Evolutionary conservation across 257 asterid species (phyloP).

Genomic region (Capsicum baccatum): DNA sequence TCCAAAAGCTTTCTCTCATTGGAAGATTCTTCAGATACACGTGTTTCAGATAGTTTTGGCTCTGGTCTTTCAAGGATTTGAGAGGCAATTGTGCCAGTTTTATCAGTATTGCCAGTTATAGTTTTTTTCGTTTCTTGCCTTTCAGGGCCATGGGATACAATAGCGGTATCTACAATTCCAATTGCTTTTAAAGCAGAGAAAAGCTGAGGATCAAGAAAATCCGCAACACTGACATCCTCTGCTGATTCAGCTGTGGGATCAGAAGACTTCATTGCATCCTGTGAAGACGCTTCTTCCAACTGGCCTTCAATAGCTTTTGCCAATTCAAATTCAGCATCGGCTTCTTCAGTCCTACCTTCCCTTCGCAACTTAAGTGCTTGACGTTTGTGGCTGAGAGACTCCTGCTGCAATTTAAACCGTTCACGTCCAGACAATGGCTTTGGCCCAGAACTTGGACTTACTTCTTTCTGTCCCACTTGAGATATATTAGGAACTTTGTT

Average conservation of each 20-base stretch:
- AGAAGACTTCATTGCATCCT: conserved; percentile 39
- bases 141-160: conserved; percentile 41
- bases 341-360: conserved; percentile 83
- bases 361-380: conserved; percentile 81
- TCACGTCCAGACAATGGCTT: conserved; percentile 79
- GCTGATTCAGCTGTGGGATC: conserved; percentile 38
- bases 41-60: conserved; percentile 35
- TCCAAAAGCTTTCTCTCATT: conserved; percentile 61
- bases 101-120: conserved; percentile 26
- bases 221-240: conserved; percentile 64
- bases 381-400: conserved; percentile 84
- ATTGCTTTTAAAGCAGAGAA: conserved; percentile 78
- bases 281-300: conserved; percentile 60
- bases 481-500: conserved; percentile 41
- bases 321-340: conserved; percentile 75
- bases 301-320: conserved; percentile 80
- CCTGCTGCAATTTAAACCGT: conserved; percentile 76
- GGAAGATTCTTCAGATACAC: conserved; percentile 35
- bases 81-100: conserved; percentile 35
- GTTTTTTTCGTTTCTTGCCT: conserved; percentile 40
- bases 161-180: conserved; percentile 54
- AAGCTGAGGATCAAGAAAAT: conserved; percentile 92
- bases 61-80: conserved; percentile 44
- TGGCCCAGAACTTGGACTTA: conserved; percentile 57
- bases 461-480: conserved; percentile 49